A percentile compares a stretch with the other conserved stretches of the same genome.
These are phyloP conservation scores for Canna indica DNA, from an alignment of 176 grass and related monocot species.

Conservation along the genomic window DNA sequence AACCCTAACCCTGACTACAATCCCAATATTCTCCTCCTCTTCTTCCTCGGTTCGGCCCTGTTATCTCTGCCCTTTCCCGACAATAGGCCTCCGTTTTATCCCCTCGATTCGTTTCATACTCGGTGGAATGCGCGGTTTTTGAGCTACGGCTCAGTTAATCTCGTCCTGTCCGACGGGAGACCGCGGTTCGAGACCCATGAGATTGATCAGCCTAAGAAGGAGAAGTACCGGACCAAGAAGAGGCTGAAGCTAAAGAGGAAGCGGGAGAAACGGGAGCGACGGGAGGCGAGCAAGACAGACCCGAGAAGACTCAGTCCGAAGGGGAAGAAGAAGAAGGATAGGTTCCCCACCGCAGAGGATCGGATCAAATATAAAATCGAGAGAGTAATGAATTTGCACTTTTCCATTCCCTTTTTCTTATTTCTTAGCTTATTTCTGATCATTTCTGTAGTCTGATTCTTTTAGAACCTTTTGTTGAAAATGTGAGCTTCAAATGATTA, in stretches of 20 bases:
- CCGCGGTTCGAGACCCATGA: conserved; percentile 75
- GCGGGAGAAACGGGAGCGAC: conserved; percentile 57
- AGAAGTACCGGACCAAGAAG: conserved; percentile 64
- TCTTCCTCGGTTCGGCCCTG: not conserved
- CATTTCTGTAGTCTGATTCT: not conserved
- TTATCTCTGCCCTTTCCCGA: not conserved
- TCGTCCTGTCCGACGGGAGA: conserved; percentile 70
- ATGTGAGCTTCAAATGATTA: not conserved
- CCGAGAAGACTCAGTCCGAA: conserved; percentile 67
- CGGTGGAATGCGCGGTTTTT: conserved; percentile 26
- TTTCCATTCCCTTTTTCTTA: conserved; percentile 6
- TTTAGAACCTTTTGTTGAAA: not conserved
- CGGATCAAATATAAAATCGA: conserved; percentile 85
- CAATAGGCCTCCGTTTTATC: not conserved
- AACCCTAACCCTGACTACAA: not conserved
- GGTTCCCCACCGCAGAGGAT: conserved; percentile 69
- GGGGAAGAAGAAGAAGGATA: conserved; percentile 66
- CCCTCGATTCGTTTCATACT: not conserved
- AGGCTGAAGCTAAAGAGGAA: conserved; percentile 74
- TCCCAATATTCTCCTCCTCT: not conserved
- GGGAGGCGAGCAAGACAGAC: conserved; percentile 79
- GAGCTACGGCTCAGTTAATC: conserved; percentile 55
- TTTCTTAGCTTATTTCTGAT: not conserved
- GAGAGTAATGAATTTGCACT: conserved; percentile 38
- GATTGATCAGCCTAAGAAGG: conserved; percentile 61